Conservation (phyloP, 2,329 filamentous ascomycete genomes). For the Fusarium nanum region DNA sequence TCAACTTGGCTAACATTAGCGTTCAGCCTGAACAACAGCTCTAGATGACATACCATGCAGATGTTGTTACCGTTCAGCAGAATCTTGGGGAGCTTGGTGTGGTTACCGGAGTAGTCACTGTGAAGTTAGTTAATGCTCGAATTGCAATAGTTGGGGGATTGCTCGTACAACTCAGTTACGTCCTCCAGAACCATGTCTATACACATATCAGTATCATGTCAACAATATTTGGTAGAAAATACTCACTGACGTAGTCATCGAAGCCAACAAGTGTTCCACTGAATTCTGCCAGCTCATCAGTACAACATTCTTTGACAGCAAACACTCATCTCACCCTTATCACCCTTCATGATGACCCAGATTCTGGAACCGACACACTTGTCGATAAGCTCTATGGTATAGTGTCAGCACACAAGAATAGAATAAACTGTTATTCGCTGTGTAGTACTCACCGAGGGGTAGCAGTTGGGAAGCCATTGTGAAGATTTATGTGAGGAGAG, state of each 20-base stretch:
- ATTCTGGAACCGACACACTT: constrained; percentile 98
- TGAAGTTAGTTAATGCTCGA: constrained; percentile 38
- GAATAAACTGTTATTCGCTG: neutral
- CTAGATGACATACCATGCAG: constrained; percentile 83
- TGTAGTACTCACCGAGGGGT: constrained; percentile 68
- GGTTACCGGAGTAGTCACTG: constrained; percentile 90
- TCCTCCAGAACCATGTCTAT: constrained; percentile 98
- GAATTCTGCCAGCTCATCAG: constrained; percentile 75
- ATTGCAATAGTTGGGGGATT: neutral
- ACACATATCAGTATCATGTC: constrained; percentile 37
- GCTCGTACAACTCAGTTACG: constrained; percentile 89
- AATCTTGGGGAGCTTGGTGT: constrained; percentile 93
- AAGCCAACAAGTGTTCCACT: constrained; percentile 94
- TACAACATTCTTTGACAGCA: neutral
- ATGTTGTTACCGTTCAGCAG: constrained; percentile 98
- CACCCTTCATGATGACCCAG: constrained; percentile 99
- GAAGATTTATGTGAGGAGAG: constrained; percentile 25
- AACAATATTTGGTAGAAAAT: neutral
- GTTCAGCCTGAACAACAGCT: neutral
- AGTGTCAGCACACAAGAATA: constrained; percentile 34
- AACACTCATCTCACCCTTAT: constrained; percentile 76
- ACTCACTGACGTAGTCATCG: constrained; percentile 99
- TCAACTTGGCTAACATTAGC: constrained; percentile 66
- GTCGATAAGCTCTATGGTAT: constrained; percentile 86
- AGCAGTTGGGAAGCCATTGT: constrained; percentile 79